A percentile compares a stretch with the other conserved stretches of the same genome.
Evolutionary conservation across 345 rosid genomes (phyloP).

Genomic region (Moringa oleifera): DNA sequence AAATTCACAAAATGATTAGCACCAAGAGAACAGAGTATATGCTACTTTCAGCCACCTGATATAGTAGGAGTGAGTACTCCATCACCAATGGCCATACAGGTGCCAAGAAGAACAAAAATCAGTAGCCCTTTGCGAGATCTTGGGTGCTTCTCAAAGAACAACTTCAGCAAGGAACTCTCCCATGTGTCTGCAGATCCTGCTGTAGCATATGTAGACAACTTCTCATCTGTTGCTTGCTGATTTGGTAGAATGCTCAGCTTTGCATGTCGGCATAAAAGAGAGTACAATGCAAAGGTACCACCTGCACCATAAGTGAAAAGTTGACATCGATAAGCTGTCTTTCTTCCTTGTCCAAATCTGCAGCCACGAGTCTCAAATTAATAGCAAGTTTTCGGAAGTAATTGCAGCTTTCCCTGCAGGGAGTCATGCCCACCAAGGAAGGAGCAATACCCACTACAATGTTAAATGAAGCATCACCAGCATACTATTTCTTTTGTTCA

Average conservation of each 20-base stretch:
- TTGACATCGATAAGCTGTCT: constrained; percentile 21
- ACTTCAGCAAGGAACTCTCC: constrained; percentile 46
- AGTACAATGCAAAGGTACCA: constrained; percentile 86
- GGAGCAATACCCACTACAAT: neutral
- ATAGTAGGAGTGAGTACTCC: constrained; percentile 87
- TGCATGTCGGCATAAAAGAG: constrained; percentile 79
- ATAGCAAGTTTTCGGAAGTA: constrained; percentile 1
- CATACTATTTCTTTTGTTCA: neutral
- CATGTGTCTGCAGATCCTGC: constrained; percentile 42
- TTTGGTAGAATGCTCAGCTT: constrained; percentile 68
- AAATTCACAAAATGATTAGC: too few relatives aligned
- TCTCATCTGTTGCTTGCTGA: constrained; percentile 80
- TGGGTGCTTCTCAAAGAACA: constrained; percentile 55
- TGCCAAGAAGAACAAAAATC: constrained; percentile 64
- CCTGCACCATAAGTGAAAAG: constrained; percentile 40
- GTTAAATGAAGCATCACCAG: neutral
- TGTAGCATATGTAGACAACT: constrained; percentile 48
- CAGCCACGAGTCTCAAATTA: constrained; percentile 13
- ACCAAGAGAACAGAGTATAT: too few relatives aligned
- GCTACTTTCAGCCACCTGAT: constrained; percentile 40
- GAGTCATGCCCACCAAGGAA: neutral
- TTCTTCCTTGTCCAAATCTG: constrained; percentile 21
- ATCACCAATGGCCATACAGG: constrained; percentile 73
- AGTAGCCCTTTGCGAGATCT: constrained; percentile 41
- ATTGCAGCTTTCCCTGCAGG: neutral